A percentile compares a stretch with the other conserved stretches of the same genome.
Conservation (phyloP, 2,329 filamentous ascomycete species). For the Exophiala sideris region DNA sequence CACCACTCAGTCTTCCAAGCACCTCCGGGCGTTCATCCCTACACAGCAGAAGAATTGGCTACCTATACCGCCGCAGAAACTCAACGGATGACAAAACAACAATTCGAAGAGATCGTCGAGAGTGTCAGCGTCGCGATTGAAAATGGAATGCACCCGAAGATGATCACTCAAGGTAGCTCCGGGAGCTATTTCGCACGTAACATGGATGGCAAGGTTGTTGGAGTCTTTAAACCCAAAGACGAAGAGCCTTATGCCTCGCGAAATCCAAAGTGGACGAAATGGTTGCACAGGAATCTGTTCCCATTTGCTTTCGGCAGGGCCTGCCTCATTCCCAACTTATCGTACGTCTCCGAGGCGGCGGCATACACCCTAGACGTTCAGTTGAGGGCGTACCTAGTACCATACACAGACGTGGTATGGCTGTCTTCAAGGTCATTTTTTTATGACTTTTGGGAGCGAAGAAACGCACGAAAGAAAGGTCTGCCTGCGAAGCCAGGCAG, state of each 20-base stretch:
- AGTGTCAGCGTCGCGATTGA: conserved; percentile 88
- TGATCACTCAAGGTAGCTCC: conserved; percentile 96
- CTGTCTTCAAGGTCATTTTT: conserved; percentile 96
- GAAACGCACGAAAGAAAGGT: conserved; percentile 80
- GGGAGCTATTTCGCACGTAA: conserved; percentile 97
- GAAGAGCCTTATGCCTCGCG: conserved; percentile 96
- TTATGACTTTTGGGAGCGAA: conserved; percentile 95
- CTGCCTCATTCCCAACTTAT: conserved; percentile 94
- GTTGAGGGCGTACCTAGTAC: conserved; percentile 85
- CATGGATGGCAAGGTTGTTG: conserved; percentile 86
- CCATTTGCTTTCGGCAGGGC: conserved; percentile 95
- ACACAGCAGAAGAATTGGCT: conserved; percentile 71
- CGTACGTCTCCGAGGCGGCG: conserved; percentile 95
- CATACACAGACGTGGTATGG: conserved; percentile 92
- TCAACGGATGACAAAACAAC: conserved; percentile 67
- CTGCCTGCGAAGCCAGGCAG: conserved; percentile 89
- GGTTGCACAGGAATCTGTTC: conserved; percentile 96
- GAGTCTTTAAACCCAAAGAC: conserved; percentile 98
- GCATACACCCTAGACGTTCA: conserved; percentile 93
- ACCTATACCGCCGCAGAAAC: conserved; percentile 49
- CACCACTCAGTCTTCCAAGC: conserved; percentile 96
- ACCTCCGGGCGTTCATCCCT: conserved; percentile 79
- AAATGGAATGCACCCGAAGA: conserved; percentile 84
- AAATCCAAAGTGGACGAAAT: conserved; percentile 99
- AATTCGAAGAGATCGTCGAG: conserved; percentile 86